Conservation (phyloP, 371 early-diverging fungal species). For the Fennellomyces sp. region DNA sequence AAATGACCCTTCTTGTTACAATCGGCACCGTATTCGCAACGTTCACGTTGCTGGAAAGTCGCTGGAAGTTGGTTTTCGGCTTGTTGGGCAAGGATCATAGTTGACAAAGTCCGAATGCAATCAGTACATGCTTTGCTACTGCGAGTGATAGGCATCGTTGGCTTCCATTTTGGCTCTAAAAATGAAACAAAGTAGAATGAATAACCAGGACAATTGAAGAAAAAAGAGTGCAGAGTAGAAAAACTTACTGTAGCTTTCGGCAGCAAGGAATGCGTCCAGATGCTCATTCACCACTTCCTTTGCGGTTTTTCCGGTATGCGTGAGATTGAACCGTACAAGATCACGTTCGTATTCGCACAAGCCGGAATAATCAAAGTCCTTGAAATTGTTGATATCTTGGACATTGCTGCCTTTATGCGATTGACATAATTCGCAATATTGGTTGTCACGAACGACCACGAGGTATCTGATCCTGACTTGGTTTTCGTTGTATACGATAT, state of each 20-base stretch:
- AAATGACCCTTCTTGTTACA: conserved; percentile 36
- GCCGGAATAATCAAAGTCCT: conserved; percentile 7
- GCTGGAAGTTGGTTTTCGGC: conserved; percentile 11
- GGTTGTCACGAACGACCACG: conserved; percentile 44
- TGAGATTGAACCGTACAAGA: conserved; percentile 25
- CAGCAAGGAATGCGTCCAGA: conserved; percentile 19
- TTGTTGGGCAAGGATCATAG: conserved; percentile 29
- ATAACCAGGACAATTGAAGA: background rate
- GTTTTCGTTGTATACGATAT: conserved; percentile 54
- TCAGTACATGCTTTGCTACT: conserved; percentile 36
- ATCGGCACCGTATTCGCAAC: conserved; percentile 47
- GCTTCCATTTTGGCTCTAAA: conserved; percentile 36
- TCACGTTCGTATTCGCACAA: conserved; percentile 32
- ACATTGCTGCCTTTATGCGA: background rate
- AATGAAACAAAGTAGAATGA: background rate
- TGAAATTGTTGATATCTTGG: conserved; percentile 17
- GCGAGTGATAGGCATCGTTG: conserved; percentile 23
- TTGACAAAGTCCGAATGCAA: conserved; percentile 33
- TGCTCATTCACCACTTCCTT: conserved; percentile 29
- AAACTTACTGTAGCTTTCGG: conserved; percentile 34
- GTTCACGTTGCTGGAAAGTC: conserved; percentile 18
- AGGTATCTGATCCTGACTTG: conserved; percentile 60
- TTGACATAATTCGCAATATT: conserved; percentile 46
- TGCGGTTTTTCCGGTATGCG: conserved; percentile 12
- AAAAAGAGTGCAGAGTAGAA: no score